Conservation (phyloP, 371 early-diverging fungal genomes). For the Aphelidium insulamus region DNA sequence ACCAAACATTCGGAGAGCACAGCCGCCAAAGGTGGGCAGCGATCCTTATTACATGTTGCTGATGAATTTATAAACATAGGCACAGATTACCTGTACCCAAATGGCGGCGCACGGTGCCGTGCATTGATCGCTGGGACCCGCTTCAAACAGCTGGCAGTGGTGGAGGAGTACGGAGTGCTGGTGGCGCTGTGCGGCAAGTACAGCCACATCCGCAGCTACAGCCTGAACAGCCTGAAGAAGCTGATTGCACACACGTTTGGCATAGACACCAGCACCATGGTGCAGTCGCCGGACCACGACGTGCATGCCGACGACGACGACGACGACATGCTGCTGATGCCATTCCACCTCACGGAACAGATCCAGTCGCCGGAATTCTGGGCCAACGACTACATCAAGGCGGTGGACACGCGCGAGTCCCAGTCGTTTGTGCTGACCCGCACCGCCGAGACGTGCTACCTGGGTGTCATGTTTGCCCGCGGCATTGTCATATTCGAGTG, state of each 20-base stretch:
- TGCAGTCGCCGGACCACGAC: neutral
- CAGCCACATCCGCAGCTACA: constrained; percentile 27
- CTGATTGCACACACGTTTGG: constrained; percentile 3
- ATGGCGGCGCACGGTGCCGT: no score
- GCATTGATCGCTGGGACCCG: constrained; percentile 17
- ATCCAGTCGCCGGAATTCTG: constrained; percentile 6
- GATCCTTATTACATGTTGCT: no score
- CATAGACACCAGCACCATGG: neutral
- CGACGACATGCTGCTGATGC: neutral
- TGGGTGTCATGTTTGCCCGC: constrained; percentile 17
- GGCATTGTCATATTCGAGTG: constrained; percentile 27
- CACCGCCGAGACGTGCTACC: constrained; percentile 20
- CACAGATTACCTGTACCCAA: no score
- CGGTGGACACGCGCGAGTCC: constrained; percentile 19
- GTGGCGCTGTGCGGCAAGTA: constrained; percentile 26
- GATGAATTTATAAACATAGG: no score
- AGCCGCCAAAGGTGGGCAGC: neutral
- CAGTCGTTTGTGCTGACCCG: constrained; percentile 16
- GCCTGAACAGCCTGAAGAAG: constrained; percentile 15
- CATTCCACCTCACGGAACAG: neutral
- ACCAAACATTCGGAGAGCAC: neutral
- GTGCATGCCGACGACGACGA: neutral
- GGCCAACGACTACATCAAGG: constrained; percentile 27
- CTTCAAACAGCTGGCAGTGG: constrained; percentile 21
- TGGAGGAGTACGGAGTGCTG: constrained; percentile 24